These are phyloP conservation scores for Fusarium sp. DNA, from an alignment of 2,329 filamentous ascomycete genomes.

Conservation along the genomic window DNA sequence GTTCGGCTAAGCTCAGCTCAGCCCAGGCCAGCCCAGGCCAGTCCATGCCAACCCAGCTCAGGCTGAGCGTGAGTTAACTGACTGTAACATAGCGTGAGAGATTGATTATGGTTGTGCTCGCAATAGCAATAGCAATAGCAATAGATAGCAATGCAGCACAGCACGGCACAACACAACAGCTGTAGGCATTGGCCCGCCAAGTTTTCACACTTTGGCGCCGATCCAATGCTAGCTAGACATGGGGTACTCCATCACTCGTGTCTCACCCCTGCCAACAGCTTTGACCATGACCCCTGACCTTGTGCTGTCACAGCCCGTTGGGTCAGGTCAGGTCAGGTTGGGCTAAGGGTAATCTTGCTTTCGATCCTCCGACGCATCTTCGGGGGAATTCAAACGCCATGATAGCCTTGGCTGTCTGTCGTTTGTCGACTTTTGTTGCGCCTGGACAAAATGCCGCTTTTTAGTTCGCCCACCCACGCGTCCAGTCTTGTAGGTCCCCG, in stretches of 20 bases:
- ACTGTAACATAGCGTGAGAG: no score
- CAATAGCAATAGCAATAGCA: background rate
- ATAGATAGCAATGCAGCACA: background rate
- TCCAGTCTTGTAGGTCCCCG: constrained; percentile 58
- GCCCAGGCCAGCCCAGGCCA: no score
- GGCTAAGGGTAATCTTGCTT: constrained; percentile 26
- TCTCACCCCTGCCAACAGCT: constrained; percentile 15
- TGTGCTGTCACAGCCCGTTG: constrained; percentile 17
- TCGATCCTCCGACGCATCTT: constrained; percentile 19
- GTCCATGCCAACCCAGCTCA: no score
- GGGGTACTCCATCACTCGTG: constrained; percentile 23
- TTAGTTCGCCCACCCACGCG: constrained; percentile 50
- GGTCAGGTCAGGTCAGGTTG: constrained; percentile 9
- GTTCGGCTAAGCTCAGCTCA: constrained; percentile 3
- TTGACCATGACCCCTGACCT: background rate
- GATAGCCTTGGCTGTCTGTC: constrained; percentile 12
- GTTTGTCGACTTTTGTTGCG: constrained; percentile 4
- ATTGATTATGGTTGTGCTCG: background rate
- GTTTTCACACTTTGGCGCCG: constrained; percentile 29
- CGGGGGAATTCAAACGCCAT: constrained; percentile 18
- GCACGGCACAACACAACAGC: no score
- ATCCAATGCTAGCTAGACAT: constrained; percentile 34
- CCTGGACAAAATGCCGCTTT: background rate
- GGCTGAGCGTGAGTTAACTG: no score
- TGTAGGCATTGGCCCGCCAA: constrained; percentile 2